These are phyloP conservation scores for Penicillium sp. DNA, from an alignment of 2,329 filamentous ascomycete species.

Conservation along the genomic window DNA sequence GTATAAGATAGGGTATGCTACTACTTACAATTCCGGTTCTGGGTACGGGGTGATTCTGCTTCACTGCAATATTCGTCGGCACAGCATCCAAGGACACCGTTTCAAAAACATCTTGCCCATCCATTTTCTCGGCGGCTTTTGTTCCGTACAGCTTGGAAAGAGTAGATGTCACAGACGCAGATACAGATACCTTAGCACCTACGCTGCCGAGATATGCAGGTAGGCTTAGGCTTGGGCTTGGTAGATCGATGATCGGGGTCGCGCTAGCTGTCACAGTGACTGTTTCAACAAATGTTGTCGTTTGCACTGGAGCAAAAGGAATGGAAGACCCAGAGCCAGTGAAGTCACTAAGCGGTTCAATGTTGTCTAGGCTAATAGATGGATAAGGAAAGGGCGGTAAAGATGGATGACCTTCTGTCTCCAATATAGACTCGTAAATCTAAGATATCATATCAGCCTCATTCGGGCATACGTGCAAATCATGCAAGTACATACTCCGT, in stretches of 20 bases:
- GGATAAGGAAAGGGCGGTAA: constrained; percentile 10
- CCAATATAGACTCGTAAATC: constrained; percentile 29
- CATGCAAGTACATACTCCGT: constrained; percentile 27
- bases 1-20: not conserved
- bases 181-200: not conserved
- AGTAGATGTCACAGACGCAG: not conserved
- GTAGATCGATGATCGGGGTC: not conserved
- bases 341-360: not conserved
- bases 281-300: constrained; percentile 1
- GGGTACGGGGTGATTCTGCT: constrained; percentile 41
- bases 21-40: constrained; percentile 37
- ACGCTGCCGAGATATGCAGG: not conserved
- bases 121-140: constrained; percentile 22
- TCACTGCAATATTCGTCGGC: constrained; percentile 34
- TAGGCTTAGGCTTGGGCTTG: not conserved
- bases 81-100: constrained; percentile 37
- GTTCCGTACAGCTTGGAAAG: not conserved
- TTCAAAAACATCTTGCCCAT: constrained; percentile 39
- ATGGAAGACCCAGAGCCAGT: not conserved
- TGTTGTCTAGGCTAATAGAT: not conserved
- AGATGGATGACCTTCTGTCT: constrained; percentile 27
- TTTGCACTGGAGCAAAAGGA: not conserved
- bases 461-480: not conserved
- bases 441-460: constrained; percentile 12
- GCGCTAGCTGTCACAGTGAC: constrained; percentile 3